phyloP scores from a whole-genome alignment of 495 filamentous ascomycete genomes.

The Lasiosphaeria miniovina region DNA sequence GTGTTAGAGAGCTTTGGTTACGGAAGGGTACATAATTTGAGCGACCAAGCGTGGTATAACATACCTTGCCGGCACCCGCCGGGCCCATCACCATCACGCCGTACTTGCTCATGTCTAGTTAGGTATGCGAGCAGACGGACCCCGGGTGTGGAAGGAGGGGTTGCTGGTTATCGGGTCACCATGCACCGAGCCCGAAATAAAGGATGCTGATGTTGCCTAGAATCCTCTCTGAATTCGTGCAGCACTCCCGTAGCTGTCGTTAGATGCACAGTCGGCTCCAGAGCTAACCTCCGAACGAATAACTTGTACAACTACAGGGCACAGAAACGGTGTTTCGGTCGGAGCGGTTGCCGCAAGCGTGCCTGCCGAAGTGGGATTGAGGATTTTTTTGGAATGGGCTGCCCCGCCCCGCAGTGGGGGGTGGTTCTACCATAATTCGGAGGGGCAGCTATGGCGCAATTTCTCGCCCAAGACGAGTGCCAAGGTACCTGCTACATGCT shows the following conservation, averaged over 20 bases:
- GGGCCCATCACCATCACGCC: slow-evolving; percentile 94
- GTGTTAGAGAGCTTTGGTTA: slow-evolving; percentile 11
- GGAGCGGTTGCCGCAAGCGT: too few species aligned
- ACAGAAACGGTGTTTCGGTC: too few species aligned
- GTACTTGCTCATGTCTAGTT: slow-evolving; percentile 76
- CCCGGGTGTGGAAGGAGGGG: neutral
- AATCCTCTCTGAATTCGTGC: too few species aligned
- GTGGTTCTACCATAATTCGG: slow-evolving; percentile 3
- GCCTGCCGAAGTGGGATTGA: neutral
- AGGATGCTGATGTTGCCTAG: too few species aligned
- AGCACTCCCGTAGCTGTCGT: too few species aligned
- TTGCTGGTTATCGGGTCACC: neutral
- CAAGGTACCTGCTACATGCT: slow-evolving; percentile 23
- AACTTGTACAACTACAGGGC: too few species aligned
- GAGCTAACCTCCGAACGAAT: too few species aligned
- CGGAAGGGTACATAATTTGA: neutral
- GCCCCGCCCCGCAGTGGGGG: slow-evolving; percentile 17
- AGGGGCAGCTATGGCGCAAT: slow-evolving; percentile 36
- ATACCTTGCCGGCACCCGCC: slow-evolving; percentile 80
- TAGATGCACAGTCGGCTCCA: too few species aligned
- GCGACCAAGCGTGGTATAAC: slow-evolving; percentile 11
- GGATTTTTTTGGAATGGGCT: neutral
- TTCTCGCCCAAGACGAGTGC: slow-evolving; percentile 18
- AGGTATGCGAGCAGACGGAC: neutral
- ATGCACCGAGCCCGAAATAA: neutral